phyloP scores from a whole-genome alignment of 2,329 filamentous ascomycete species.

The Albophoma yamanashiensis region DNA sequence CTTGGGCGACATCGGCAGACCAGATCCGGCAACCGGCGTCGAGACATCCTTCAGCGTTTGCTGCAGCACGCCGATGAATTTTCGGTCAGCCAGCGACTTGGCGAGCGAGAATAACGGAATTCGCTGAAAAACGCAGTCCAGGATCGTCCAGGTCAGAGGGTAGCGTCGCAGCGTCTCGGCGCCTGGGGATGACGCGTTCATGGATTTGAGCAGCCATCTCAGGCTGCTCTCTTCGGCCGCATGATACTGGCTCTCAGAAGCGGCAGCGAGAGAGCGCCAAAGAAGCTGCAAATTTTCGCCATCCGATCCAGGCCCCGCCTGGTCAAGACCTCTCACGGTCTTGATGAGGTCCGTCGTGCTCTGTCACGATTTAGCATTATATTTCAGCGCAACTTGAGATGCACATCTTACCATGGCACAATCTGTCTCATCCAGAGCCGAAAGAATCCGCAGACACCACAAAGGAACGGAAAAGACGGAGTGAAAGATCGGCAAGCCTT shows the following conservation, averaged over 20 bases:
- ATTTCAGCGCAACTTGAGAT: not conserved
- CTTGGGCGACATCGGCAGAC: constrained; percentile 22
- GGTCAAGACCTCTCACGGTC: constrained; percentile 44
- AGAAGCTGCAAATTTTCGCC: constrained; percentile 36
- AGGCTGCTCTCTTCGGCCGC: constrained; percentile 48
- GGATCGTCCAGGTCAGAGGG: constrained; percentile 49
- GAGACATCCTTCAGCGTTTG: constrained; percentile 52
- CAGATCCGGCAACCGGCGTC: constrained; percentile 14
- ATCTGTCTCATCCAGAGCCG: not conserved
- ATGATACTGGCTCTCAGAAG: constrained; percentile 31
- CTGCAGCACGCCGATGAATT: constrained; percentile 56
- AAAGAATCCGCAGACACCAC: not conserved
- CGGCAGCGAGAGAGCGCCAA: constrained; percentile 36
- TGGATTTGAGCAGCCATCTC: constrained; percentile 53
- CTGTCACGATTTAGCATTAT: constrained; percentile 12
- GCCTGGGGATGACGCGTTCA: constrained; percentile 35
- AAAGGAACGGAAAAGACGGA: constrained; percentile 2
- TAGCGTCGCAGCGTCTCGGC: constrained; percentile 44
- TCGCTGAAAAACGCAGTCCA: constrained; percentile 49
- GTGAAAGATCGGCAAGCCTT: not conserved
- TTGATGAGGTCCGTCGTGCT: constrained; percentile 33
- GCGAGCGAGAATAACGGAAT: constrained; percentile 61
- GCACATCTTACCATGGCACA: not conserved
- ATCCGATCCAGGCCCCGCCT: constrained; percentile 32
- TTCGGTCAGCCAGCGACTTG: constrained; percentile 58